A percentile compares a stretch with the other conserved stretches of the same genome.
phyloP scores from a whole-genome alignment of 2,329 filamentous ascomycete genomes.

The Venturia carpophila region DNA sequence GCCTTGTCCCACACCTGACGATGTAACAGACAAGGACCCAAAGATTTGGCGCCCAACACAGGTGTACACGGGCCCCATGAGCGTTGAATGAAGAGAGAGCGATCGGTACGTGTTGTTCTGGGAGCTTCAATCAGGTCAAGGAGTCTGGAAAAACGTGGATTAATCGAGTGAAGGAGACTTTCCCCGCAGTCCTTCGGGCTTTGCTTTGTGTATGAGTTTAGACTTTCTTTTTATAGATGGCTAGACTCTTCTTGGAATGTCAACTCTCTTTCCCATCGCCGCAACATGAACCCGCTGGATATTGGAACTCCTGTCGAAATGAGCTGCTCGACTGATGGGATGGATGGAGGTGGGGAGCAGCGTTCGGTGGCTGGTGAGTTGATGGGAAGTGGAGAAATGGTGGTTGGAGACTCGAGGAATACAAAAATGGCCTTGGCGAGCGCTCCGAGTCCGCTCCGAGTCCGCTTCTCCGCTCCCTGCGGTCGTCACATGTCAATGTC shows the following conservation, averaged over 20 bases:
- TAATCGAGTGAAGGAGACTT: neutral
- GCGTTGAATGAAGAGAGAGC: neutral
- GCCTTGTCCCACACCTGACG: neutral
- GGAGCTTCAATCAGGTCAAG: neutral
- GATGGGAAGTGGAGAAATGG: neutral
- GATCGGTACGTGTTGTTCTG: no score
- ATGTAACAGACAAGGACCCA: neutral
- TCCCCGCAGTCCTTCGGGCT: neutral
- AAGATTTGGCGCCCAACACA: conserved; percentile 9
- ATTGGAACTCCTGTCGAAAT: neutral
- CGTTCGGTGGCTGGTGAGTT: no score
- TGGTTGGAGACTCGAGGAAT: neutral
- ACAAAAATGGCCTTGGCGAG: neutral
- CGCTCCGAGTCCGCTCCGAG: no score
- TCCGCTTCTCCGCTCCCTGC: neutral
- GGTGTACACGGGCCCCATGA: neutral
- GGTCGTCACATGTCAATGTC: neutral
- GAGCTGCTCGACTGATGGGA: neutral
- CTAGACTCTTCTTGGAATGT: neutral
- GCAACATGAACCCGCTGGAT: neutral
- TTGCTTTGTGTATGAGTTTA: neutral
- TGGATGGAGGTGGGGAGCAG: no score
- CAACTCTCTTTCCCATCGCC: neutral
- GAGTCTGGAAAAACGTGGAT: neutral
- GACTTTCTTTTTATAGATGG: neutral